Evolutionary conservation across 495 filamentous ascomycete species (phyloP).

Genomic region (Amorphotheca resinae): DNA sequence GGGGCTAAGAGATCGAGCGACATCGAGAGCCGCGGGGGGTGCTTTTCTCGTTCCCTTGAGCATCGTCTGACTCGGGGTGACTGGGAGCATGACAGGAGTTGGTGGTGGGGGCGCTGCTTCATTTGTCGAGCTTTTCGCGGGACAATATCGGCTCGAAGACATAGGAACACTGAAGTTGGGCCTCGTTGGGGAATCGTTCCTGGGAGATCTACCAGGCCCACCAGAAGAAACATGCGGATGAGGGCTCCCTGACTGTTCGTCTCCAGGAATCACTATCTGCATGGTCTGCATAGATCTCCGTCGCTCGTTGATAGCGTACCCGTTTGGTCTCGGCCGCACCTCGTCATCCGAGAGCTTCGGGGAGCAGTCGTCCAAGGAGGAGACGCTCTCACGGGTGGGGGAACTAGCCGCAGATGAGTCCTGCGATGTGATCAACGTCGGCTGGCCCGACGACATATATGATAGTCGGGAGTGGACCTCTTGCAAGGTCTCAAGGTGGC

Average conservation of each 20-base stretch:
- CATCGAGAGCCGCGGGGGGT: constrained; percentile 29
- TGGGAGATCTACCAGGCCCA: constrained; percentile 1
- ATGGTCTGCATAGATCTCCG: constrained; percentile 40
- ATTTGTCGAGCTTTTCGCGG: not conserved
- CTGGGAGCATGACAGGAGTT: not conserved
- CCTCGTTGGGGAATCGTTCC: constrained; percentile 16
- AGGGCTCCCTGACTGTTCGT: no score
- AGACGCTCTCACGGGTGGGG: constrained; percentile 33
- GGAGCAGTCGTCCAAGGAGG: constrained; percentile 24
- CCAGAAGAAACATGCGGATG: constrained; percentile 21
- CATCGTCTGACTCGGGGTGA: constrained; percentile 10
- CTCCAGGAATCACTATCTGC: constrained; percentile 13
- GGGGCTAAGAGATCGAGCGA: constrained; percentile 34
- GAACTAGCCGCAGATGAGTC: constrained; percentile 41
- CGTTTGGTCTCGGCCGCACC: constrained; percentile 36
- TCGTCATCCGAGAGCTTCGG: constrained; percentile 23
- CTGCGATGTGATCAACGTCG: constrained; percentile 40
- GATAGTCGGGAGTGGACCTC: constrained; percentile 45
- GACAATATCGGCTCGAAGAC: not conserved
- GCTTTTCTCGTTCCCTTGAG: constrained; percentile 23
- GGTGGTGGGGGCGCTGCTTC: not conserved
- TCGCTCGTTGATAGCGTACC: constrained; percentile 36
- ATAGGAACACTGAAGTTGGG: constrained; percentile 32
- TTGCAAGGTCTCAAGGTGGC: constrained; percentile 35
- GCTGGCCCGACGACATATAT: constrained; percentile 46